These are phyloP conservation scores for Zizania palustris DNA, from an alignment of 202 grass and related monocot genomes.

Conservation along the genomic window DNA sequence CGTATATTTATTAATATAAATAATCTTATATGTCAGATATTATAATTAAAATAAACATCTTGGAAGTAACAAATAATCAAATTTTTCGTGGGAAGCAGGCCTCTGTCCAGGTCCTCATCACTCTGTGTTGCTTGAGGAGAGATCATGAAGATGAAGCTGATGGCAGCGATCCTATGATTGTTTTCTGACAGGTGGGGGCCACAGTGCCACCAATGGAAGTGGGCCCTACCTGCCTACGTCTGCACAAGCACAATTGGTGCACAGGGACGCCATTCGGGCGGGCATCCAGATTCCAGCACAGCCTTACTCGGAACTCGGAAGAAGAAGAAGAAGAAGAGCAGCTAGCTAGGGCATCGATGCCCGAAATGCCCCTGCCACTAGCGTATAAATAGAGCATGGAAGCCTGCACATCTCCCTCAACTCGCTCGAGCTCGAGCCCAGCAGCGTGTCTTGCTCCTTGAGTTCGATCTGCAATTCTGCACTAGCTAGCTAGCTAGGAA, in stretches of 20 bases:
- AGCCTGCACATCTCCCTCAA: conserved; percentile 44
- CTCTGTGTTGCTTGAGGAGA: conserved; percentile 1
- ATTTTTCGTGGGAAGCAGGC: not conserved
- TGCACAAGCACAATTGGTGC: not conserved
- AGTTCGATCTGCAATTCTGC: too few relatives aligned
- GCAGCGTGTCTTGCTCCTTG: conserved; percentile 35
- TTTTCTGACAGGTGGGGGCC: conserved; percentile 2
- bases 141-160: conserved; percentile 25
- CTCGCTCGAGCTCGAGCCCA: conserved; percentile 56
- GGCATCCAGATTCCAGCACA: conserved; percentile 37
- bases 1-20: too few relatives aligned
- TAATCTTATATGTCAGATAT: too few relatives aligned
- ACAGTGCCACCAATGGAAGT: not conserved
- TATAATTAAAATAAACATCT: too few relatives aligned
- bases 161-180: not conserved
- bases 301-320: conserved; percentile 20
- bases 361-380: conserved; percentile 28
- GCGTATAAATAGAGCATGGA: conserved; percentile 50
- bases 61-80: too few relatives aligned
- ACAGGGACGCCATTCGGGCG: not conserved
- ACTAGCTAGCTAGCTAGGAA: conserved; percentile 10
- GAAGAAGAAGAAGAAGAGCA: not conserved
- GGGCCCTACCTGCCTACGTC: conserved; percentile 1
- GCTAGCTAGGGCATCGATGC: not conserved
- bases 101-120: conserved; percentile 1